Evolutionary conservation across 148 eudicot genomes (phyloP), one percentile per base, ranked within the genome.

Genomic region (Agrostemma githago): DNA sequence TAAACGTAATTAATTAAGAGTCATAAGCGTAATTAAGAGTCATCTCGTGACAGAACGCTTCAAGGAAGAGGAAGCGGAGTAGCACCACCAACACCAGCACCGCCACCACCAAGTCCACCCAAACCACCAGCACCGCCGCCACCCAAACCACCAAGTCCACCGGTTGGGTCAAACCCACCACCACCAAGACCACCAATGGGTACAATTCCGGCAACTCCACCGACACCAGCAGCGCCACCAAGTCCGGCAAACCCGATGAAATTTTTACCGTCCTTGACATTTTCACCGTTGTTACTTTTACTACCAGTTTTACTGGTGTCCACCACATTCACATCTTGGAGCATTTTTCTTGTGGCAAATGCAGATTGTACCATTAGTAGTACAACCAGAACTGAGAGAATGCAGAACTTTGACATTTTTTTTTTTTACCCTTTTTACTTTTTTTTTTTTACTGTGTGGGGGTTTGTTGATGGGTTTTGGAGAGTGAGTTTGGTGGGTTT

Each of bases 11-110:
- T 26, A 26, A 26, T 26, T 26, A 26, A 26, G 34, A 26, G 34
- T 26, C 34, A 26, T 26, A 26, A 26, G 34, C 34, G 34, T 26
- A 26, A 26, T 26, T 26, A 26, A 26, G 34, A 26, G 3, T 51
- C 11, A 51, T 51, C 56, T 51, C 56, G 0, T 0, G 16, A 51
- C 3, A 11, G 16, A 56, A 43, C 1, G n/a, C 6, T 38, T 77
- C 51, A 77, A 70, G 79, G 79, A 62, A 77, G 59, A 39, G 74
- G 74, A n/a, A 72, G 66, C 11, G 66, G 4, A 68, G 72, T 68
- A 65, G 71, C 78, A 34, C 71, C 77, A 42, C 74, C 68, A 20
- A 42, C 76, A 44, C 76, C 68, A 34, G 41, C 66, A 21, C n/a
- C 39, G 15, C 12, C 56, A n/a, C 71, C 38, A 4, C 59, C 72